Evolutionary conservation across 805 yeast species (phyloP).

Genomic region (Komagataella pseudopastoris): DNA sequence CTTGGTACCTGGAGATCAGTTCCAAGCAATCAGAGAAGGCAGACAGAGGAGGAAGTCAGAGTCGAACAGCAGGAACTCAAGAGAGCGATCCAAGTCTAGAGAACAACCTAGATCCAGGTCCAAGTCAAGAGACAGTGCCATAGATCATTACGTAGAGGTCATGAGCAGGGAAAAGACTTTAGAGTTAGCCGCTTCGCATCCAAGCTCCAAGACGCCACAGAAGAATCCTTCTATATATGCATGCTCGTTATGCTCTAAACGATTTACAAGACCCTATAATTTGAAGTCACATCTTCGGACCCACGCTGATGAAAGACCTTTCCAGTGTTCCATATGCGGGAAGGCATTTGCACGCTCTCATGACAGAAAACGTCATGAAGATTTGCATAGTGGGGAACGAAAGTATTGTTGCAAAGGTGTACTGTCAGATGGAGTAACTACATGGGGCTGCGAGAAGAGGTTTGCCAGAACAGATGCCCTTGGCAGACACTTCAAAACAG

Average conservation of each 20-base stretch:
- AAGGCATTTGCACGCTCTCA: slow-evolving; percentile 76
- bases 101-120: slow-evolving; percentile 20
- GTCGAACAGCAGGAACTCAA: slow-evolving; percentile 5
- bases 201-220: slow-evolving; percentile 40
- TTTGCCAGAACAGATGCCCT: slow-evolving; percentile 75
- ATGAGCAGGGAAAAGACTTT: slow-evolving; percentile 40
- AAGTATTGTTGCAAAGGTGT: slow-evolving; percentile 59
- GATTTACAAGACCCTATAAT: slow-evolving; percentile 88
- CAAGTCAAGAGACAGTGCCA: slow-evolving; percentile 14
- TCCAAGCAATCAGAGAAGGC: slow-evolving; percentile 22
- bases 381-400: slow-evolving; percentile 65
- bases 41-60: slow-evolving; percentile 19
- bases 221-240: slow-evolving; percentile 64
- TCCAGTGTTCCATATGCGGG: slow-evolving; percentile 58
- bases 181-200: slow-evolving; percentile 49
- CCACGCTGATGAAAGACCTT: slow-evolving; percentile 78
- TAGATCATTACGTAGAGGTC: slow-evolving; percentile 15
- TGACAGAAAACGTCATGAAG: slow-evolving; percentile 66
- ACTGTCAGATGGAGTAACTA: slow-evolving; percentile 34
- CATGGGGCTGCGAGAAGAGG: slow-evolving; percentile 73
- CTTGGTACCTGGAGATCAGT: slow-evolving; percentile 16
- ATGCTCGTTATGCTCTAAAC: slow-evolving; percentile 74
- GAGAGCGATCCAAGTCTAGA: slow-evolving; percentile 4
- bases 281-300: slow-evolving; percentile 84
- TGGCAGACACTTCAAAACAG: slow-evolving; percentile 69